These are phyloP conservation scores for Limonomyces culmigenus DNA, from an alignment of 1,284 basidiomycete species.

Conservation along the genomic window DNA sequence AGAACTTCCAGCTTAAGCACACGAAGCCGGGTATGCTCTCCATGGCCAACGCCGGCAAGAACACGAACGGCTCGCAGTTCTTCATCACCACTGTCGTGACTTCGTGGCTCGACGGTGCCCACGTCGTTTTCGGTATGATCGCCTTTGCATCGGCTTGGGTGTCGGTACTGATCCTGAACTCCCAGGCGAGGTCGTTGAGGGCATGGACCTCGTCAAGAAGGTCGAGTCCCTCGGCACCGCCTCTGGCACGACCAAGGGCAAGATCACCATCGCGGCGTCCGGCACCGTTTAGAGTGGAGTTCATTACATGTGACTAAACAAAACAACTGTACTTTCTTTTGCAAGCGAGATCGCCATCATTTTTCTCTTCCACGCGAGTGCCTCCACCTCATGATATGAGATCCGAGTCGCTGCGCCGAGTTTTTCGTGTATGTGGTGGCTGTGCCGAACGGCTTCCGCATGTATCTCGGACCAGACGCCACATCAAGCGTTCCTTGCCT, in stretches of 20 bases:
- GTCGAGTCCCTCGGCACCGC: constrained; percentile 45
- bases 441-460: too few species aligned
- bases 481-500: too few species aligned
- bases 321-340: too few species aligned
- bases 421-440: too few species aligned
- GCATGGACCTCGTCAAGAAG: constrained; percentile 41
- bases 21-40: constrained; percentile 70
- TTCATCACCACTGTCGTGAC: constrained; percentile 60
- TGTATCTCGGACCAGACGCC: too few species aligned
- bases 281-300: constrained; percentile 31
- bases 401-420: too few species aligned
- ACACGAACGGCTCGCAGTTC: constrained; percentile 51
- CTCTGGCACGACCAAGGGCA: constrained; percentile 26
- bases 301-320: too few species aligned
- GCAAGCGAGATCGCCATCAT: too few species aligned
- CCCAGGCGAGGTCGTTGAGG: constrained; percentile 45
- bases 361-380: too few species aligned
- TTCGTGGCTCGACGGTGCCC: constrained; percentile 59
- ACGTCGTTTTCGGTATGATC: constrained; percentile 67
- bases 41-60: constrained; percentile 75
- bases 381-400: too few species aligned
- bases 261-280: constrained; percentile 31
- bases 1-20: constrained; percentile 76
- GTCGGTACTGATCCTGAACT: constrained; percentile 1
- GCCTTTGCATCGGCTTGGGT: not conserved